These are phyloP conservation scores for Trichoderma erinaceum DNA, from an alignment of 495 filamentous ascomycete species.

Conservation along the genomic window DNA sequence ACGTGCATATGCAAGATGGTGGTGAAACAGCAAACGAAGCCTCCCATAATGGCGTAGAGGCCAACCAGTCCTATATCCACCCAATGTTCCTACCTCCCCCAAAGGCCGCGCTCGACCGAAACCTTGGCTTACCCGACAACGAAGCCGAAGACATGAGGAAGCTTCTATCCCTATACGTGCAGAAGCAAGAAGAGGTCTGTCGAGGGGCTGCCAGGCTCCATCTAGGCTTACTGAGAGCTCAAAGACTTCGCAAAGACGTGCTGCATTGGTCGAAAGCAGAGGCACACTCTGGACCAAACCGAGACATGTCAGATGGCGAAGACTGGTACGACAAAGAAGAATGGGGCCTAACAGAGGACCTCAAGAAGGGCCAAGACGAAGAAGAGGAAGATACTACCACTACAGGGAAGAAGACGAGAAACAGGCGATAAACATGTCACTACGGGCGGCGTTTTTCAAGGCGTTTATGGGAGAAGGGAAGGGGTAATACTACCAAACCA, in stretches of 20 bases:
- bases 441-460: constrained; percentile 10
- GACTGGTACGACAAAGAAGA: constrained; percentile 93
- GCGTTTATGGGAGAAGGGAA: constrained; percentile 9
- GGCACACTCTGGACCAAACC: constrained; percentile 67
- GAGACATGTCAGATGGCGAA: constrained; percentile 78
- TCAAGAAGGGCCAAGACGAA: constrained; percentile 88
- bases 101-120: constrained; percentile 63
- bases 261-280: constrained; percentile 84
- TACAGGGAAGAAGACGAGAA: constrained; percentile 69
- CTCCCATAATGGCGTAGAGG: neutral
- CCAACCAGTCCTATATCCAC: constrained; percentile 51
- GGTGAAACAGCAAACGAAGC: neutral
- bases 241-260: constrained; percentile 71
- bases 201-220: constrained; percentile 72
- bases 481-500: neutral
- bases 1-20: constrained; percentile 3
- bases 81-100: constrained; percentile 76
- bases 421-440: constrained; percentile 40
- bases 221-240: constrained; percentile 66
- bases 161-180: constrained; percentile 76
- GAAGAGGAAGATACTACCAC: constrained; percentile 73
- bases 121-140: constrained; percentile 68
- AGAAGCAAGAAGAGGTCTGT: constrained; percentile 92
- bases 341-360: constrained; percentile 76
- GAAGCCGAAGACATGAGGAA: constrained; percentile 89